phyloP scores from a whole-genome alignment of 2,329 filamentous ascomycete species.

The Fusarium marasasianum region DNA sequence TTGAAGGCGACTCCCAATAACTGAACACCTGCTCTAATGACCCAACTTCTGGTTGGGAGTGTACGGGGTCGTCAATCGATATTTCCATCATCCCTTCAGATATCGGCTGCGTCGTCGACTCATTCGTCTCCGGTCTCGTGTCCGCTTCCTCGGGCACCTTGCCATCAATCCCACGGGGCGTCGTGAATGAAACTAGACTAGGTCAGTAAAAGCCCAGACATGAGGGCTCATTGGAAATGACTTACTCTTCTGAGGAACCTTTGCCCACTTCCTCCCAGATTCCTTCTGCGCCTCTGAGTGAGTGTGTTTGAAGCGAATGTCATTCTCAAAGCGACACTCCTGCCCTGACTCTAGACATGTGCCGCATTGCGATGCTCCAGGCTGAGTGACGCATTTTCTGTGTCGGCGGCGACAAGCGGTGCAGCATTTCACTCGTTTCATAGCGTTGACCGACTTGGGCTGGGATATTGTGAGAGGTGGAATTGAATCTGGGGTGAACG shows the following conservation, averaged over 20 bases:
- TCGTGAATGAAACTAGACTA: background rate
- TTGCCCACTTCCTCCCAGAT: background rate
- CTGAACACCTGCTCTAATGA: fast-evolving
- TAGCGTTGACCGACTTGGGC: fast-evolving
- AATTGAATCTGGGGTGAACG: background rate
- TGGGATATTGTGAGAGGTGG: background rate
- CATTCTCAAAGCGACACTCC: background rate
- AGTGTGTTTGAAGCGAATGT: slow-evolving; percentile 6
- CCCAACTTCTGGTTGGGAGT: fast-evolving
- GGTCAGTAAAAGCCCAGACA: fast-evolving
- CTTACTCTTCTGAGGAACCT: background rate
- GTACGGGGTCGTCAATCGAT: background rate
- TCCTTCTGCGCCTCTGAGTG: background rate
- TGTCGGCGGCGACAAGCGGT: background rate
- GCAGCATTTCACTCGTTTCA: slow-evolving; percentile 2
- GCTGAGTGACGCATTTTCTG: background rate
- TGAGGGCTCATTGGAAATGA: fast-evolving
- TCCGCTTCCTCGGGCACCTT: background rate
- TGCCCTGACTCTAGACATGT: background rate
- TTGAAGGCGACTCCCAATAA: background rate
- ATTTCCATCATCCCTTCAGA: background rate
- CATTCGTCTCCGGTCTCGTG: background rate
- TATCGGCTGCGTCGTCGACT: background rate
- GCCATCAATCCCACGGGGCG: background rate
- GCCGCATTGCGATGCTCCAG: background rate